Conservation (phyloP, 2,329 filamentous ascomycete genomes). For the Fusarium irregulare region DNA sequence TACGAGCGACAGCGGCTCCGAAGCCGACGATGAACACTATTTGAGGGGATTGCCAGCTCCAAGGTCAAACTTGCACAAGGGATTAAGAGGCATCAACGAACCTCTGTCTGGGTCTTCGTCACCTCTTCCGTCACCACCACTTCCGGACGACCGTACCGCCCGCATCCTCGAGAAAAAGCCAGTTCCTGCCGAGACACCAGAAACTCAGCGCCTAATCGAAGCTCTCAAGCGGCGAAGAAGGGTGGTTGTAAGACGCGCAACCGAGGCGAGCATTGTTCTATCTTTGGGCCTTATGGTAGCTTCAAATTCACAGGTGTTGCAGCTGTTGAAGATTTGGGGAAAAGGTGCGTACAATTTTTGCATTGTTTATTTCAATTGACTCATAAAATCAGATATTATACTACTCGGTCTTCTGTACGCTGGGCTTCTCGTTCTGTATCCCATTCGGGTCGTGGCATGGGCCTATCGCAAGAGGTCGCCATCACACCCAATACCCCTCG, state of each 20-base stretch:
- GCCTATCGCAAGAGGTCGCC: slow-evolving; percentile 55
- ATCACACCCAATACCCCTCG: slow-evolving; percentile 55
- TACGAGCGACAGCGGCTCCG: slow-evolving; percentile 89
- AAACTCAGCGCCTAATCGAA: slow-evolving; percentile 41
- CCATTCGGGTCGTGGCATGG: slow-evolving; percentile 67
- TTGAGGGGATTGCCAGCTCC: slow-evolving; percentile 87
- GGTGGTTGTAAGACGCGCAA: slow-evolving; percentile 63
- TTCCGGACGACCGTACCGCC: slow-evolving; percentile 56
- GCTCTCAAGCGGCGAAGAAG: slow-evolving; percentile 58
- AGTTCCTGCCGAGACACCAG: slow-evolving; percentile 20
- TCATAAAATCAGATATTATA: slow-evolving; percentile 56
- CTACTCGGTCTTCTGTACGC: slow-evolving; percentile 52
- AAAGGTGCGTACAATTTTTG: slow-evolving; percentile 55
- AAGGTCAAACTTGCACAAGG: slow-evolving; percentile 78
- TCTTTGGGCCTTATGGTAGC: slow-evolving; percentile 62
- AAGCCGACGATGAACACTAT: slow-evolving; percentile 94
- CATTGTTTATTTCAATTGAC: background rate
- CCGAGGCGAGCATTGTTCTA: slow-evolving; percentile 64
- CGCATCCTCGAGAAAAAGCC: slow-evolving; percentile 38
- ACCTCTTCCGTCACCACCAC: slow-evolving; percentile 63
- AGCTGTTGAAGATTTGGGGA: slow-evolving; percentile 59
- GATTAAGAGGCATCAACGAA: slow-evolving; percentile 72
- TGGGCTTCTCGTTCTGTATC: slow-evolving; percentile 65
- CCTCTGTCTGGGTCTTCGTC: slow-evolving; percentile 65
- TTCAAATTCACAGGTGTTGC: slow-evolving; percentile 59